These are phyloP conservation scores for Mucor racemosus DNA, from an alignment of 371 early-diverging fungal genomes.

Conservation along the genomic window DNA sequence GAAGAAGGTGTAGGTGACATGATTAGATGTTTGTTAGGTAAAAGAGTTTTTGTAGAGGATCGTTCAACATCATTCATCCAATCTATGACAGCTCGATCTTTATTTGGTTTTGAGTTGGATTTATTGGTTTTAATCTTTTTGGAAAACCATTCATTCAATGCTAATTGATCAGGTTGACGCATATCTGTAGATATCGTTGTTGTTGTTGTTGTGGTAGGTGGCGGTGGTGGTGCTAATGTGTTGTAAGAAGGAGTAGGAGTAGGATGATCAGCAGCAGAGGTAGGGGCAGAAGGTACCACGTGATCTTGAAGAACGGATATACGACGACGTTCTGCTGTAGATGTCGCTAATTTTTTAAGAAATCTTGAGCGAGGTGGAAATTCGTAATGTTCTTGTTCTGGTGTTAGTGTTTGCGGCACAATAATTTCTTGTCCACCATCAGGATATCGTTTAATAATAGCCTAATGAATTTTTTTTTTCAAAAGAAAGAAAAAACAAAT, in stretches of 20 bases:
- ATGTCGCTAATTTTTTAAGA: constrained; percentile 43
- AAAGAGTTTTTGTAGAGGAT: constrained; percentile 20
- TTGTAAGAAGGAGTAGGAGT: constrained; percentile 12
- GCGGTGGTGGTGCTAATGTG: constrained; percentile 1
- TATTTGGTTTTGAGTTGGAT: constrained; percentile 11
- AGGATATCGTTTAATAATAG: constrained; percentile 42
- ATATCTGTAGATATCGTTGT: neutral
- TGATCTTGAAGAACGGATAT: constrained; percentile 25
- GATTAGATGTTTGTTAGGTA: neutral
- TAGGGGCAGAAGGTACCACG: constrained; percentile 10
- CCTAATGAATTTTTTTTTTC: constrained; percentile 22
- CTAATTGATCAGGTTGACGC: constrained; percentile 37
- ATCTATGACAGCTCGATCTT: constrained; percentile 36
- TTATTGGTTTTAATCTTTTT: constrained; percentile 19
- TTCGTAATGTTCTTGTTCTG: constrained; percentile 53
- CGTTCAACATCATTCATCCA: constrained; percentile 50
- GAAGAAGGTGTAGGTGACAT: constrained; percentile 20
- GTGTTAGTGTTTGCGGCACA: constrained; percentile 50
- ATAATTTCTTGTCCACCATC: constrained; percentile 53
- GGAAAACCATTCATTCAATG: constrained; percentile 47
- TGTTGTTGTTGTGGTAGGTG: neutral
- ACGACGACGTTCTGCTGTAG: constrained; percentile 29
- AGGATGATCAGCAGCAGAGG: constrained; percentile 8
- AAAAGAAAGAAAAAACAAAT: neutral
- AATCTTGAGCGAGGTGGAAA: constrained; percentile 53